These are phyloP conservation scores for Schoenoplectus triqueter DNA, from an alignment of 202 grass and related monocot species.

Conservation along the genomic window DNA sequence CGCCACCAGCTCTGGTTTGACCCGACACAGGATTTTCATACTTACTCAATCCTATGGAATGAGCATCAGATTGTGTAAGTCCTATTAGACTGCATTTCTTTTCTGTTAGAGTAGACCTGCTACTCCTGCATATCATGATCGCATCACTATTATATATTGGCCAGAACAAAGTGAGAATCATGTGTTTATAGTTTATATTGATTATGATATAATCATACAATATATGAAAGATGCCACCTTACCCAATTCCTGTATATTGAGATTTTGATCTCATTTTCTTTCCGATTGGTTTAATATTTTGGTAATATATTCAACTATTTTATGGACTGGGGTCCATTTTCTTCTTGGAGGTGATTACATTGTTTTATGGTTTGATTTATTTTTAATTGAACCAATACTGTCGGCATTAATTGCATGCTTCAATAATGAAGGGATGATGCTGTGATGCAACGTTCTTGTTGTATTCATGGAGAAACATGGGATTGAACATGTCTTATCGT, in stretches of 20 bases:
- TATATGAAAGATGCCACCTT: background rate
- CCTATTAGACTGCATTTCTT: background rate
- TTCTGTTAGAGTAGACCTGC: background rate
- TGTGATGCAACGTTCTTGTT: constrained; percentile 10
- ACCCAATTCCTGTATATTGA: background rate
- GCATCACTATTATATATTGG: background rate
- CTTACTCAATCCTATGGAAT: constrained; percentile 96
- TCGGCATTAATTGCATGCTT: background rate
- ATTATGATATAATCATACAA: background rate
- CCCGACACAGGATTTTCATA: constrained; percentile 89
- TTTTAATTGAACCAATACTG: constrained; percentile 25
- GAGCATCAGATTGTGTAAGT: constrained; percentile 84
- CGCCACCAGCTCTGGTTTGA: constrained; percentile 97
- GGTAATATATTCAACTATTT: background rate
- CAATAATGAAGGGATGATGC: background rate
- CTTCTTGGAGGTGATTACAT: background rate
- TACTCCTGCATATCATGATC: background rate
- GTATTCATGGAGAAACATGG: constrained; percentile 5
- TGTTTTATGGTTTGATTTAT: constrained; percentile 9
- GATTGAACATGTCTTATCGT: constrained; percentile 10
- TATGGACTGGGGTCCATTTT: background rate
- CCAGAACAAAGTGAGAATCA: background rate
- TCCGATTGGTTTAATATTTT: background rate
- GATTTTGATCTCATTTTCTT: background rate
- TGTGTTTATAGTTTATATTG: background rate